Conservation (phyloP, 805 yeast species). For the Hemisphaericaspora nanyangensis region DNA sequence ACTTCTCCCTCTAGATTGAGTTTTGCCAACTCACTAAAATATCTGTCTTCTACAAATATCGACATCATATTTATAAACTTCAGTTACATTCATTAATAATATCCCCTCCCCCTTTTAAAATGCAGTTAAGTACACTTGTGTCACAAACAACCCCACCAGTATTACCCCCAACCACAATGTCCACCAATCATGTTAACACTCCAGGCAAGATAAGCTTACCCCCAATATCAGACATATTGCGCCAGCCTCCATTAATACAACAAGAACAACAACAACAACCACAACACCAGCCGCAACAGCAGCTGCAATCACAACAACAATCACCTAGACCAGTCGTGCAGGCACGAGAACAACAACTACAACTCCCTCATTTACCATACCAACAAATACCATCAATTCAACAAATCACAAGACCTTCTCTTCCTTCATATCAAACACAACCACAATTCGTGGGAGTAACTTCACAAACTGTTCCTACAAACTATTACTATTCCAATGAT, state of each 20-base stretch:
- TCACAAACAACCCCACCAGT: background rate
- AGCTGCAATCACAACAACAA: conserved; percentile 2
- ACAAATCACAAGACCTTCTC: background rate
- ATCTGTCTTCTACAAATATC: too few species aligned
- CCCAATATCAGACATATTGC: conserved; percentile 39
- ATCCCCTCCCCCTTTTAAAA: background rate
- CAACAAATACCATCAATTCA: conserved; percentile 1
- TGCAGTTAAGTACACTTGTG: conserved; percentile 1
- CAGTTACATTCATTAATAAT: too few species aligned
- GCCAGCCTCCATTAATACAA: conserved; percentile 5
- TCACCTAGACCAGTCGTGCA: too few species aligned
- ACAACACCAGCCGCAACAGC: conserved; percentile 2
- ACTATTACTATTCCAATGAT: conserved; percentile 1
- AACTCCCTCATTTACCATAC: conserved; percentile 7
- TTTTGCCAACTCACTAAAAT: too few species aligned
- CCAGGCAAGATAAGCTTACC: conserved; percentile 34
- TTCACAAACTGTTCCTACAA: conserved; percentile 1
- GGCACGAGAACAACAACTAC: conserved; percentile 2
- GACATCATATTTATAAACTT: too few species aligned
- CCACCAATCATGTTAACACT: background rate
- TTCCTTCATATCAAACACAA: conserved; percentile 1
- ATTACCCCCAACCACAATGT: conserved; percentile 4
- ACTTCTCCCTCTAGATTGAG: too few species aligned
- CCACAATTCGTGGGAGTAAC: background rate
- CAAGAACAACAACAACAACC: conserved; percentile 4